Evolutionary conservation across 2,329 filamentous ascomycete genomes (phyloP), one percentile per base, ranked within the genome.

Genomic region (Dactylellina parvicollis): DNA sequence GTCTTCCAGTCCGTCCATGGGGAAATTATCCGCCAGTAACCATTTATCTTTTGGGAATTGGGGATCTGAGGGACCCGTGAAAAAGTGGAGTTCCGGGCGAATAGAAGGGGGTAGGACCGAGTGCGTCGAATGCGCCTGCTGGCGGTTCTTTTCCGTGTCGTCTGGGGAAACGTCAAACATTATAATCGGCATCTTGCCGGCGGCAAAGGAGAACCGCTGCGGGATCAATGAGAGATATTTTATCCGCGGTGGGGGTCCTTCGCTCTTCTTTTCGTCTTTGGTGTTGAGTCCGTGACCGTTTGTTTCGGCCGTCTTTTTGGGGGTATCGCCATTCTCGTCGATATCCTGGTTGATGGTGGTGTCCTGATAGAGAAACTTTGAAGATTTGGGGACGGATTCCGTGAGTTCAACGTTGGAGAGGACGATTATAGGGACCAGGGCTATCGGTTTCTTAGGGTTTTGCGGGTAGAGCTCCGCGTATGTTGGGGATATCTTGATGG

Each of bases 341-440:
- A 9, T 16, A 22, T 46, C 28, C 14, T 52, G 20, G 5, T 77
- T 47, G n/a, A 65, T 60, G 2, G 76, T 62, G 1, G 75, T 77
- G 70, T 82, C 80, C 38, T 82, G 79, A 59, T 82, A 82, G 12
- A 81, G 77, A 44, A 78, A 82, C 61, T 81, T 82, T 12, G 76
- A 77, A 60, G 81, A 82, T 7, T 79, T 77, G 0, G 79, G 78
- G 12, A 81, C 76, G 59, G 78, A 47, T 67, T 3, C 77, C 59
- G 14, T 74, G 79, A 14, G 80, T 70, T 78, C 75, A 30, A 76
- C 77, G 62, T 78, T 77, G 16, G 80, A 75, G 26, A 81, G 76
- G 36, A 80, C 77, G n/a, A 77, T 79, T 42, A 81, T 77, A 12
- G 76, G 76, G 38, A 77, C 77, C 46, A 76, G 10, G 16, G 77